Conservation (phyloP, 2,329 filamentous ascomycete species). For the Metarhizium humberi region DNA sequence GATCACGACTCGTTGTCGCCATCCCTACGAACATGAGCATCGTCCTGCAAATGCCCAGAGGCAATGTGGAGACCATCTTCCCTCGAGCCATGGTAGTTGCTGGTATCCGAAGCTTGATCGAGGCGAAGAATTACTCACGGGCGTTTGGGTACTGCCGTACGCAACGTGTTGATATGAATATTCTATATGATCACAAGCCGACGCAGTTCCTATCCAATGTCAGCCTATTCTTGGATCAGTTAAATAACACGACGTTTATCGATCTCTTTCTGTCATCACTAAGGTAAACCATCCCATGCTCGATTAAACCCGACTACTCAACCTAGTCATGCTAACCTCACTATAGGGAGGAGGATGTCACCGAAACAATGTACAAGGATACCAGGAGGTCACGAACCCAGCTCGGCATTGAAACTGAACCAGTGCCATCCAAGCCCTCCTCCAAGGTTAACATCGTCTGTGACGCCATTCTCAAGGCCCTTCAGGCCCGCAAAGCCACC, state of each 20-base stretch:
- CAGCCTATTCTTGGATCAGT: slow-evolving; percentile 69
- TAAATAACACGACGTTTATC: slow-evolving; percentile 72
- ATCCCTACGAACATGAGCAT: slow-evolving; percentile 82
- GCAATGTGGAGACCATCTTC: slow-evolving; percentile 91
- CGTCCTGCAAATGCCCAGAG: slow-evolving; percentile 88
- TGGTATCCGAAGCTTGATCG: slow-evolving; percentile 74
- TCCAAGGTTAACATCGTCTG: slow-evolving; percentile 82
- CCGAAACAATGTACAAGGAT: slow-evolving; percentile 86
- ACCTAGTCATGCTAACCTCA: neutral
- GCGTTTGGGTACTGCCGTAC: slow-evolving; percentile 85
- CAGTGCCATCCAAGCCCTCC: slow-evolving; percentile 8
- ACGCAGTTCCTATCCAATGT: slow-evolving; percentile 74
- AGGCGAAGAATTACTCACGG: slow-evolving; percentile 67
- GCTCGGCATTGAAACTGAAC: slow-evolving; percentile 3
- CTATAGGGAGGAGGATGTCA: slow-evolving; percentile 76
- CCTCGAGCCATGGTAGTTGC: slow-evolving; percentile 87
- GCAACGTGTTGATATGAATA: slow-evolving; percentile 96
- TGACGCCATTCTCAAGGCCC: slow-evolving; percentile 65
- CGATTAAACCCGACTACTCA: neutral
- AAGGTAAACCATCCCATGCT: slow-evolving; percentile 37
- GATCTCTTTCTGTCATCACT: slow-evolving; percentile 87
- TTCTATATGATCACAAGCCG: slow-evolving; percentile 88
- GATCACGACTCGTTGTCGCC: slow-evolving; percentile 76
- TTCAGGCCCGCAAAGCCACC: slow-evolving; percentile 52
- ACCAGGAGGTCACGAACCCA: slow-evolving; percentile 45